Percentiles rank a stretch among this genome's conserved stretches.
These are phyloP conservation scores for Brassica hybrid DNA, from an alignment of 441 rosid species.

Conservation along the genomic window DNA sequence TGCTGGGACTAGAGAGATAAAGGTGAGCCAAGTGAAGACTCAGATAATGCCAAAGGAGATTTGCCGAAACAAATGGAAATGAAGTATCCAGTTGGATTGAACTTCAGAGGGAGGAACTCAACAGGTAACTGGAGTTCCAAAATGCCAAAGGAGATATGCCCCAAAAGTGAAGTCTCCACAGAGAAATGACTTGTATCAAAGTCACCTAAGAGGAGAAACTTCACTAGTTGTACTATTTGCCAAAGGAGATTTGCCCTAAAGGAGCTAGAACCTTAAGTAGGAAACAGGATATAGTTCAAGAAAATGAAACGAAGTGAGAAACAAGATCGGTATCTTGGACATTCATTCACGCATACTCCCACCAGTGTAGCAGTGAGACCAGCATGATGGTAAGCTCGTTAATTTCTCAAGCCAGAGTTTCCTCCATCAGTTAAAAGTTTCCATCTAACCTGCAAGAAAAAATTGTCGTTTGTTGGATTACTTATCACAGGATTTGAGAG, in stretches of 20 bases:
- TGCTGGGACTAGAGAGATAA: constrained; percentile 40
- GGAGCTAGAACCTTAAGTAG: constrained; percentile 37
- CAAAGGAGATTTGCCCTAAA: constrained; percentile 73
- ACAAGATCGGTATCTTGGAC: constrained; percentile 33
- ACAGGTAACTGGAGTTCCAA: constrained; percentile 44
- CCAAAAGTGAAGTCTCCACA: constrained; percentile 37
- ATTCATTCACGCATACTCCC: constrained; percentile 38
- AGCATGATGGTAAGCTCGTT: constrained; percentile 17
- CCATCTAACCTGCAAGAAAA: constrained; percentile 50
- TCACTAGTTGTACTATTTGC: constrained; percentile 39
- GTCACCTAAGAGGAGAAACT: constrained; percentile 39
- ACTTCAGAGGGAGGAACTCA: constrained; percentile 39
- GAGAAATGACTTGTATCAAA: constrained; percentile 38
- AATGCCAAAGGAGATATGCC: constrained; percentile 55
- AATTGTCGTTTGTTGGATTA: constrained; percentile 10
- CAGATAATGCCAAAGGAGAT: constrained; percentile 86
- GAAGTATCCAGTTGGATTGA: constrained; percentile 38
- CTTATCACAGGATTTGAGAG: constrained; percentile 1
- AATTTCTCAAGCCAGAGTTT: constrained; percentile 39
- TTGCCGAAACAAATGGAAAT: constrained; percentile 46
- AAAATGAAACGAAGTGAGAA: constrained; percentile 23
- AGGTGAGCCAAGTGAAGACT: constrained; percentile 33
- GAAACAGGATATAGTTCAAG: constrained; percentile 37
- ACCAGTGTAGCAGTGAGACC: constrained; percentile 29
- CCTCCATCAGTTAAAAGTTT: constrained; percentile 40